Evolutionary conservation across 2,329 filamentous ascomycete genomes (phyloP), one percentile per base, ranked within the genome.

Genomic region (Penicillium vulpinum): DNA sequence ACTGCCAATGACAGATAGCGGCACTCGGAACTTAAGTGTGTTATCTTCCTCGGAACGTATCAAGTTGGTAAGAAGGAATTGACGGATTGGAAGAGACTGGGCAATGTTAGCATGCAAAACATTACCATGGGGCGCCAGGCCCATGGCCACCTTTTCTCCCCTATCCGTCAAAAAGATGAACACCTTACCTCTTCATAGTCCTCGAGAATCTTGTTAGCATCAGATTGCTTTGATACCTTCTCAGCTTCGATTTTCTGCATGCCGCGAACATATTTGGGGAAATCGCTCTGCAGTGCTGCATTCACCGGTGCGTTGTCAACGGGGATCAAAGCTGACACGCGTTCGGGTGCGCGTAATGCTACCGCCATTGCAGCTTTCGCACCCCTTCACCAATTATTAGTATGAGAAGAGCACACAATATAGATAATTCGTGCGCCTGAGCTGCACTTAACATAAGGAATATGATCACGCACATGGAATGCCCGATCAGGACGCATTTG

Each of bases 291-390:
- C 4, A 97, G 81, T 0, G 84, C 83, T 15, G 89, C 89, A 71
- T 95, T 91, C 9, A 96, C 82, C 2, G 93, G 93, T 4, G 92
- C 91, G 71, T 97, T 97, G 78, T 97, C 93, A 13, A 97, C 92
- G 2, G 91, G 83, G 28, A 97, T 83, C 50, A 97, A 78, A 65
- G 88, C 85, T 16, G 82, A 80, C 57, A 96, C 82, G 3, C 86
- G 77, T 6, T 84, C 78, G 0, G 91, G 90, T 0, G 85, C 82
- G 41, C 83, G 80, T 35, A 97, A 83, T 4, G 91, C 91, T 57
- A 97, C 80, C 0, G 89, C 81, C 93, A 97, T 97, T 66, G 91
- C 91, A 2, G 89, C 87, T 79, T 97, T 97, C 45, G 93, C 93
- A 61, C 94, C 93, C 88, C 87, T 89, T 56, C 24, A 13, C 13